These are phyloP conservation scores for Chlamydomonas applanata DNA, from an alignment of 139 green algal genomes.

Conservation along the genomic window DNA sequence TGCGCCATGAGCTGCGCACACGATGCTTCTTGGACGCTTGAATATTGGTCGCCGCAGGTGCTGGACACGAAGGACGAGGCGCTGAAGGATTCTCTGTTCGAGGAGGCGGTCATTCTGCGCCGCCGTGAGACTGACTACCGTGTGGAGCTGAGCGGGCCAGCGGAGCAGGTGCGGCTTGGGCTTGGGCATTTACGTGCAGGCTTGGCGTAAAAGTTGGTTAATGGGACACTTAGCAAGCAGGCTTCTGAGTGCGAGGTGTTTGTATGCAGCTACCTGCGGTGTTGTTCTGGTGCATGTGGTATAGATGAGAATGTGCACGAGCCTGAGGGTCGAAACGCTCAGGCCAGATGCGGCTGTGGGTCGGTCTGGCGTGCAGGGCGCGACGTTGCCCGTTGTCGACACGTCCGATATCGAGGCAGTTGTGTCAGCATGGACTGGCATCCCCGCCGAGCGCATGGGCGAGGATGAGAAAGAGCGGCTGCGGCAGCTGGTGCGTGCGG, in stretches of 20 bases:
- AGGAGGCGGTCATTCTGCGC: slow-evolving; percentile 84
- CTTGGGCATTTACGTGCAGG: too few species aligned
- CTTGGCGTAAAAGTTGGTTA: too few species aligned
- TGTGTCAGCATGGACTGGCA: slow-evolving; percentile 84
- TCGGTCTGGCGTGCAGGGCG: too few species aligned
- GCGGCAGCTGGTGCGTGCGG: slow-evolving; percentile 44
- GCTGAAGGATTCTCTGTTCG: slow-evolving; percentile 70
- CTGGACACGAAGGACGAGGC: slow-evolving; percentile 77
- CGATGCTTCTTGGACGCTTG: too few species aligned
- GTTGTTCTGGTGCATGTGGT: neutral
- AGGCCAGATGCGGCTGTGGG: too few species aligned
- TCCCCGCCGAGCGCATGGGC: slow-evolving; percentile 84
- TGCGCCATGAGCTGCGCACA: too few species aligned
- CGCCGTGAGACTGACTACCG: slow-evolving; percentile 42
- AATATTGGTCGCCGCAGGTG: slow-evolving; percentile 43
- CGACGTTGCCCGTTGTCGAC: slow-evolving; percentile 67
- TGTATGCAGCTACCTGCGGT: neutral
- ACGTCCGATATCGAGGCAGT: slow-evolving; percentile 86
- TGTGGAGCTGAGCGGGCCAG: slow-evolving; percentile 43
- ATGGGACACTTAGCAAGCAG: too few species aligned
- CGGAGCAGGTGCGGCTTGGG: neutral
- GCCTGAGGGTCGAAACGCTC: too few species aligned
- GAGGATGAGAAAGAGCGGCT: slow-evolving; percentile 62
- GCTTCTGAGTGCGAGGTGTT: too few species aligned
- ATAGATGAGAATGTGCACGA: neutral